phyloP scores from a whole-genome alignment of 179 eudicot species.

The Beta corolliflora region DNA sequence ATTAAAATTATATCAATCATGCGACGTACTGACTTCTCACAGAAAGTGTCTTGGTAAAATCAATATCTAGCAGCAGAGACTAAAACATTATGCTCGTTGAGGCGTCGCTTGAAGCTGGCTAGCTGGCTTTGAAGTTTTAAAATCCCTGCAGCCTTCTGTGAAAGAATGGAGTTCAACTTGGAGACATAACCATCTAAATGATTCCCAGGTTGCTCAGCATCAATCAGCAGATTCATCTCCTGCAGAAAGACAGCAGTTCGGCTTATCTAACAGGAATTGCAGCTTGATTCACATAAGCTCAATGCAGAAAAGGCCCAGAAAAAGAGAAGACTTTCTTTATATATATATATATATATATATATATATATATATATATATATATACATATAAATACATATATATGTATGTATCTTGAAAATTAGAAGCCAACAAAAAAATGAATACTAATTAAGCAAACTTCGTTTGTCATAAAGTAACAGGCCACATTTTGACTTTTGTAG shows the following conservation, averaged over 20 bases:
- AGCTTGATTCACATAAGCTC: too few species aligned
- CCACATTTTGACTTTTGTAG: not conserved
- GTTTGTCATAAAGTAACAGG: not conserved
- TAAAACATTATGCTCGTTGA: conserved; percentile 78
- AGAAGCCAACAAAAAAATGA: not conserved
- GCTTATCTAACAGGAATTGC: too few species aligned
- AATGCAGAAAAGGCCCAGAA: too few species aligned
- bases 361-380: too few species aligned
- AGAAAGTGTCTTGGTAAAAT: conserved; percentile 11
- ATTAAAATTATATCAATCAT: not conserved
- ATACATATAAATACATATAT: too few species aligned
- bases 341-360: too few species aligned
- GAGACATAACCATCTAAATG: conserved; percentile 84
- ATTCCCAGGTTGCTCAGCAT: conserved; percentile 89
- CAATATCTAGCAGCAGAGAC: conserved; percentile 53
- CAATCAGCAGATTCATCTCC: conserved; percentile 89
- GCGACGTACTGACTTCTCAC: not conserved
- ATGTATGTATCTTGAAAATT: not conserved
- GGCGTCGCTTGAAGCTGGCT: conserved; percentile 72
- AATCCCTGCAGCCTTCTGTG: conserved; percentile 91
- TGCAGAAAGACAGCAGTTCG: conserved; percentile 26
- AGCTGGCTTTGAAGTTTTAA: conserved; percentile 71
- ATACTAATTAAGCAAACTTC: not conserved
- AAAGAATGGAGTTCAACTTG: conserved; percentile 69
- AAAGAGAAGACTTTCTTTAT: too few species aligned